Conservation (phyloP, 805 yeast species). For the Phaffomyces opuntiae region DNA sequence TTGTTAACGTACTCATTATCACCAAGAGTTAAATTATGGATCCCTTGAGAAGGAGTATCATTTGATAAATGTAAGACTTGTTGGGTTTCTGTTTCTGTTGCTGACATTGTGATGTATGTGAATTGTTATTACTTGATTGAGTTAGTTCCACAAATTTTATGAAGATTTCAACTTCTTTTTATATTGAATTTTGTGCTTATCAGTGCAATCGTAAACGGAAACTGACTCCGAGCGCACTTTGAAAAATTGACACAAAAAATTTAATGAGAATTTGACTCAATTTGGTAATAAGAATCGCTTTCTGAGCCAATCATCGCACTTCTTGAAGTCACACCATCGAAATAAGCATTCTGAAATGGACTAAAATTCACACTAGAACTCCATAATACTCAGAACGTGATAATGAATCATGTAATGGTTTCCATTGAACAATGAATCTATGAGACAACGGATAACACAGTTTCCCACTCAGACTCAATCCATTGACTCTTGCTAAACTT, state of each 20-base stretch:
- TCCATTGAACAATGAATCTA: slow-evolving; percentile 90
- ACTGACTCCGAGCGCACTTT: background rate
- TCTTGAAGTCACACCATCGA: too few species aligned
- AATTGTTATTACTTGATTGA: too few species aligned
- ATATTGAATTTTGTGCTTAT: background rate
- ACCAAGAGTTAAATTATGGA: slow-evolving; percentile 55
- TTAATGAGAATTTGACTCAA: too few species aligned
- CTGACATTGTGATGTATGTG: background rate
- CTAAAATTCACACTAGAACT: slow-evolving; percentile 49
- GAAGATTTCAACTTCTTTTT: background rate
- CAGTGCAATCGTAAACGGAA: background rate
- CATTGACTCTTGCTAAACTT: slow-evolving; percentile 74
- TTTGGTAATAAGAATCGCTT: too few species aligned
- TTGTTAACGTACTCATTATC: slow-evolving; percentile 37
- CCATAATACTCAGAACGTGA: slow-evolving; percentile 71
- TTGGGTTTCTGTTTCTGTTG: slow-evolving; percentile 1
- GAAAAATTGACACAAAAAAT: background rate
- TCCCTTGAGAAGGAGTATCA: slow-evolving; percentile 35
- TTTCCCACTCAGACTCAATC: slow-evolving; percentile 70
- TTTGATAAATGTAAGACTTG: slow-evolving; percentile 1
- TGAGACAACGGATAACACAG: slow-evolving; percentile 66
- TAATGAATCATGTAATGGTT: slow-evolving; percentile 42
- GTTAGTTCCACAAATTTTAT: background rate
- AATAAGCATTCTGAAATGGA: background rate
- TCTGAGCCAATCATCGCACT: too few species aligned